Conservation (phyloP, 2,329 filamentous ascomycete genomes). For the Talaromyces funiculosus region DNA sequence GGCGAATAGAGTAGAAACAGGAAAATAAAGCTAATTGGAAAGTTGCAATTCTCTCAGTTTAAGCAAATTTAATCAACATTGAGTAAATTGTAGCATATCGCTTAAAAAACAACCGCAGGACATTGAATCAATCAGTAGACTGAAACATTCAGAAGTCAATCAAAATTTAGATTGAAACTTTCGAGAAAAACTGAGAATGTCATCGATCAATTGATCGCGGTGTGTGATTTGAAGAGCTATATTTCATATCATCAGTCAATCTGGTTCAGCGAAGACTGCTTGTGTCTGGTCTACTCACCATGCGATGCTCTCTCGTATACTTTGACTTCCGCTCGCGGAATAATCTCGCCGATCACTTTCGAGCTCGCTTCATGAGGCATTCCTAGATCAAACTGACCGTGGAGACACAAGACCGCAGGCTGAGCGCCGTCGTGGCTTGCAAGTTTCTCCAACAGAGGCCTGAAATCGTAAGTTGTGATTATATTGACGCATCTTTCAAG, state of each 20-base stretch:
- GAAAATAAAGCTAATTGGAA: no score
- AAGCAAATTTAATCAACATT: no score
- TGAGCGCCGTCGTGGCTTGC: background rate
- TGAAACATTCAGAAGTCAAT: no score
- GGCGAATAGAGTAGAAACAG: no score
- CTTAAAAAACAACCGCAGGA: no score
- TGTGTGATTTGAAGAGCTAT: background rate
- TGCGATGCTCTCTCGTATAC: conserved; percentile 25
- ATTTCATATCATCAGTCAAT: background rate
- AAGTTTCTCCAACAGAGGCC: background rate
- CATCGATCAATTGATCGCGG: background rate
- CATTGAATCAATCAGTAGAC: no score
- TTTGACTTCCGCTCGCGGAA: conserved; percentile 21
- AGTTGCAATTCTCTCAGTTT: no score
- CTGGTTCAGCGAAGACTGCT: background rate
- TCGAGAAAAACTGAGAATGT: background rate
- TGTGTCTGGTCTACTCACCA: conserved; percentile 15
- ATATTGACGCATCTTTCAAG: background rate
- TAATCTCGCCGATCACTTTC: conserved; percentile 20
- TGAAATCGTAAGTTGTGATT: background rate
- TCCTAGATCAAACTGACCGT: conserved; percentile 25
- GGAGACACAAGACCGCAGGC: conserved; percentile 18
- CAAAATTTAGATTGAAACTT: no score
- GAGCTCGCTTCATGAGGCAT: conserved; percentile 21
- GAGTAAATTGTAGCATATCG: no score